Evolutionary conservation across 768 basidiomycete genomes (phyloP).

Genomic region (Pluteus cervinus): DNA sequence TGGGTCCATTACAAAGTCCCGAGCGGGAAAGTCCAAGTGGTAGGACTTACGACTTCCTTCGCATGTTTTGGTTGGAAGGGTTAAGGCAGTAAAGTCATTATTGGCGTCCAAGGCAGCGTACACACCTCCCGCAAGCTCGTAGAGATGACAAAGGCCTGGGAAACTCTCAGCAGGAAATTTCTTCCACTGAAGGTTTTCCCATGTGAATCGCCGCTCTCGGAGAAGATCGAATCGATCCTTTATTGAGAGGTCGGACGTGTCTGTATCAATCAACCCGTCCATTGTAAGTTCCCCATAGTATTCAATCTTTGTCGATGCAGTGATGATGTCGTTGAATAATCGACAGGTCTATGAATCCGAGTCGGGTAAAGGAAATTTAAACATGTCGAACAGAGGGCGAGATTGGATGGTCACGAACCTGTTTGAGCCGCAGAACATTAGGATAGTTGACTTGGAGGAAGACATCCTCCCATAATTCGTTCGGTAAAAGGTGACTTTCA

Average conservation of each 20-base stretch:
- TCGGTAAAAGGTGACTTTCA: no score
- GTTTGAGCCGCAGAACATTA: no score
- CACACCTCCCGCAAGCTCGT: constrained; percentile 56
- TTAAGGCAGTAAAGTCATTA: constrained; percentile 12
- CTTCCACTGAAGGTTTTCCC: constrained; percentile 18
- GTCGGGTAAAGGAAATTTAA: no score
- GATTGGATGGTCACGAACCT: no score
- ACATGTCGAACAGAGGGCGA: no score
- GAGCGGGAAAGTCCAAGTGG: constrained; percentile 31
- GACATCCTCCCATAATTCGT: no score
- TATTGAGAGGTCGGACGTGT: constrained; percentile 7
- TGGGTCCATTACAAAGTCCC: constrained; percentile 64
- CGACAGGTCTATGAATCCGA: constrained; percentile 33
- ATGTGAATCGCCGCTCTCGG: constrained; percentile 14
- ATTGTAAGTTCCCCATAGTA: constrained; percentile 32
- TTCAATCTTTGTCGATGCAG: constrained; percentile 22
- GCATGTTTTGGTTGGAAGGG: constrained; percentile 18
- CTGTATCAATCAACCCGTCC: constrained; percentile 26
- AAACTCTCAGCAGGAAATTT: constrained; percentile 4
- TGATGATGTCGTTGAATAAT: constrained; percentile 14
- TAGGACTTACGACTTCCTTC: constrained; percentile 14
- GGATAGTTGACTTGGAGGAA: no score
- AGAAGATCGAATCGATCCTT: constrained; percentile 15
- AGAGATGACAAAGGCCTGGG: constrained; percentile 29
- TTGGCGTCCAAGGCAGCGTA: constrained; percentile 38